These are phyloP conservation scores for Pseudozyma sp. DNA, from an alignment of 1,284 basidiomycete species.

Conservation along the genomic window DNA sequence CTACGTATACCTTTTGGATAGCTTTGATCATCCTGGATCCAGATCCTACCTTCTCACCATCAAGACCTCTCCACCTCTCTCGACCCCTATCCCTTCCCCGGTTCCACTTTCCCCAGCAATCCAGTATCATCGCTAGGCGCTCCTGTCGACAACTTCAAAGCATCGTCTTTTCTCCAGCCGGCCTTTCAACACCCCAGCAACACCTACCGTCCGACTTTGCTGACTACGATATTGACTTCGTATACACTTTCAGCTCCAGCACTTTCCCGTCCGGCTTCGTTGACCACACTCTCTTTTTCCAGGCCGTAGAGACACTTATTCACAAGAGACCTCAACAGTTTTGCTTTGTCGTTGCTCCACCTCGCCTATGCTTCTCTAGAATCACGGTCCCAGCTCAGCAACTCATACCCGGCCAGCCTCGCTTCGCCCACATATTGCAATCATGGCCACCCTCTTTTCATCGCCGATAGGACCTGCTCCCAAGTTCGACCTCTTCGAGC, in stretches of 20 bases:
- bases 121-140: neutral
- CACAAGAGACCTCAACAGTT: neutral
- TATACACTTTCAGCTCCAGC: neutral
- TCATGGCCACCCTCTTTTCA: conserved; percentile 47
- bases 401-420: neutral
- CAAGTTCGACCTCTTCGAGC: conserved; percentile 50
- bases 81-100: neutral
- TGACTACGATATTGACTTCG: neutral
- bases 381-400: neutral
- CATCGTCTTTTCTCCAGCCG: too few relatives aligned
- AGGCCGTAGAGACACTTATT: neutral
- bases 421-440: neutral
- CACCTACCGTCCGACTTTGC: neutral
- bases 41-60: conserved; percentile 11
- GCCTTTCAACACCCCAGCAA: neutral
- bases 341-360: neutral
- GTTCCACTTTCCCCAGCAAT: conserved; percentile 1
- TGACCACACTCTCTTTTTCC: neutral
- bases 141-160: neutral
- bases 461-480: conserved; percentile 38
- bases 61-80: conserved; percentile 2
- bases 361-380: conserved; percentile 17
- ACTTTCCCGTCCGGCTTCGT: neutral
- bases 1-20: too few relatives aligned
- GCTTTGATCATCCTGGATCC: neutral